phyloP scores from a whole-genome alignment of 1,284 basidiomycete species.

The Mixia osmundae region DNA sequence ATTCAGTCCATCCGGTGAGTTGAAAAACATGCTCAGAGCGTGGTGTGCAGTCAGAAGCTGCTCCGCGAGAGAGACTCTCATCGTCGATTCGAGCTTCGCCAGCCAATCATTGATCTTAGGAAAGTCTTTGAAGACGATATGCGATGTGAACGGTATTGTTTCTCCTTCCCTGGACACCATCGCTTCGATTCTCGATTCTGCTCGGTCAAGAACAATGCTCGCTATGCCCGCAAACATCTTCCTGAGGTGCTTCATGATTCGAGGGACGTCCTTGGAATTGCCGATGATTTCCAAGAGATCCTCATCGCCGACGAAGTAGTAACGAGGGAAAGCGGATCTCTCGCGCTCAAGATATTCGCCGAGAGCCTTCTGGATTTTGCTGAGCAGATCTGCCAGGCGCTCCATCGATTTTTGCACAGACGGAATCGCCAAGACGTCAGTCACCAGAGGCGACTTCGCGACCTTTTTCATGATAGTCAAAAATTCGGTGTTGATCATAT shows the following conservation, averaged over 20 bases:
- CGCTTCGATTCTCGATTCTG: constrained; percentile 52
- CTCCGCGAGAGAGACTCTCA: constrained; percentile 73
- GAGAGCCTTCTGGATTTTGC: constrained; percentile 97
- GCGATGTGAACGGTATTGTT: constrained; percentile 56
- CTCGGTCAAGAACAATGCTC: constrained; percentile 53
- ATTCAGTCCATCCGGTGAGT: constrained; percentile 26
- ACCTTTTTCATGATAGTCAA: constrained; percentile 98
- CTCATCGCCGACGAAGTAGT: constrained; percentile 99
- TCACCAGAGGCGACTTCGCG: constrained; percentile 90
- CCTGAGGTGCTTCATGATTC: constrained; percentile 96
- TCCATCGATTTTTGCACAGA: constrained; percentile 93
- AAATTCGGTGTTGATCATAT: constrained; percentile 97
- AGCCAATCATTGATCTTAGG: constrained; percentile 99
- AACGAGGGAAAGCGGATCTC: constrained; percentile 89
- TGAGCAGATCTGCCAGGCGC: constrained; percentile 78
- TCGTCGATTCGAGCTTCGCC: constrained; percentile 70
- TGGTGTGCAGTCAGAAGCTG: constrained; percentile 52
- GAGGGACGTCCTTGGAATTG: constrained; percentile 92
- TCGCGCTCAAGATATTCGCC: constrained; percentile 98
- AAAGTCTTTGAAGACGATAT: constrained; percentile 71
- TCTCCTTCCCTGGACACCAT: constrained; percentile 92
- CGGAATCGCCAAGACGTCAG: constrained; percentile 90
- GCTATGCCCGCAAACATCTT: constrained; percentile 99
- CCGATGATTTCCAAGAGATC: constrained; percentile 97
- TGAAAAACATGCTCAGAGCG: constrained; percentile 60